Conservation (phyloP, 345 rosid species). For the Conringia planisiliqua region DNA sequence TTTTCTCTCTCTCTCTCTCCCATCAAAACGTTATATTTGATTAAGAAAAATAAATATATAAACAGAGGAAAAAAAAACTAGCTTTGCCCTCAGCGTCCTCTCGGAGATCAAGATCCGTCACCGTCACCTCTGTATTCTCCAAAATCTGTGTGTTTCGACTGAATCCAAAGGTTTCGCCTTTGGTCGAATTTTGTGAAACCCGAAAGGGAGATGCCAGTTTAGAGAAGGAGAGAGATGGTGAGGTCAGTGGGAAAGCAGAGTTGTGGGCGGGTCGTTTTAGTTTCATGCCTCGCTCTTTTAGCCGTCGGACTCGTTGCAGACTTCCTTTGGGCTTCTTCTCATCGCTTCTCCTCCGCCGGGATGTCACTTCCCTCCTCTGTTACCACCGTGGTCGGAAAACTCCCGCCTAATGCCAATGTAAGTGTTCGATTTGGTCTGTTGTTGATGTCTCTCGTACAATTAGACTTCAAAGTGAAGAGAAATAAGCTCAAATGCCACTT, state of each 20-base stretch:
- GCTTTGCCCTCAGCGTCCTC: background rate
- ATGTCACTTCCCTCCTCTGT: slow-evolving; percentile 27
- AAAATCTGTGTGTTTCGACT: background rate
- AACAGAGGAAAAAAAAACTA: background rate
- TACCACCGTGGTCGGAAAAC: background rate
- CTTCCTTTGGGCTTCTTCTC: slow-evolving; percentile 85
- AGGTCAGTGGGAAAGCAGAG: slow-evolving; percentile 42
- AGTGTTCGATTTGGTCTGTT: background rate
- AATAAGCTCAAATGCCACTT: background rate
- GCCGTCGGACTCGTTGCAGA: slow-evolving; percentile 63
- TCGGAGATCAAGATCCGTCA: slow-evolving; percentile 33
- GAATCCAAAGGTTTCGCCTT: slow-evolving; percentile 18
- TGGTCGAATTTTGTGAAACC: slow-evolving; percentile 8
- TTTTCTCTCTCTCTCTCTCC: background rate
- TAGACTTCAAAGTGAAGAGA: background rate
- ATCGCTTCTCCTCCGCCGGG: slow-evolving; percentile 43
- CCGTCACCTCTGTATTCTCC: slow-evolving; percentile 21
- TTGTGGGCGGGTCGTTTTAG: slow-evolving; percentile 43
- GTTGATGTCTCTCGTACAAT: background rate
- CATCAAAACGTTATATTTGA: background rate
- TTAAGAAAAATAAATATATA: background rate
- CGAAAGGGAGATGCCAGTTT: slow-evolving; percentile 14
- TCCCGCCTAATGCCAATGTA: slow-evolving; percentile 28
- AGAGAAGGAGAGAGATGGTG: background rate
- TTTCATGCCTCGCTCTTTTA: slow-evolving; percentile 42